Percentiles rank a stretch among this genome's conserved stretches.
Evolutionary conservation across 2,329 filamentous ascomycete species (phyloP).

Genomic region (Diaporthe nobilis): DNA sequence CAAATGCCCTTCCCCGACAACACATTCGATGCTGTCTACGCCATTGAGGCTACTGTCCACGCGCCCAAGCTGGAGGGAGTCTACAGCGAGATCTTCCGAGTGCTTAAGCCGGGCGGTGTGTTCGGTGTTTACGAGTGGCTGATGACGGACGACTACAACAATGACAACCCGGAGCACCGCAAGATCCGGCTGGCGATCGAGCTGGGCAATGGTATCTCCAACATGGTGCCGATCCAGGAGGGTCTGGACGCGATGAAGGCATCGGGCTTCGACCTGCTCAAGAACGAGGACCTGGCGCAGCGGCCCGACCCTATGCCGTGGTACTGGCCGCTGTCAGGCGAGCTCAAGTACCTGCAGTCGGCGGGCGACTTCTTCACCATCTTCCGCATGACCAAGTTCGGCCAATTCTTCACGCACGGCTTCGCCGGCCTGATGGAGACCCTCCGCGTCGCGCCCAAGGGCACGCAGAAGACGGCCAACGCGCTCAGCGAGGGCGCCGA

Average conservation of each 20-base stretch:
- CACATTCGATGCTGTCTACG: conserved; percentile 94
- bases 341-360: conserved; percentile 86
- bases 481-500: conserved; percentile 87
- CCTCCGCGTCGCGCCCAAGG: conserved; percentile 80
- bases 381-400: conserved; percentile 89
- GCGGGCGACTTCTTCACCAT: conserved; percentile 86
- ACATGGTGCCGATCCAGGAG: conserved; percentile 92
- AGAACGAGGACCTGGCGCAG: conserved; percentile 89
- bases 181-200: conserved; percentile 95
- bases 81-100: conserved; percentile 94
- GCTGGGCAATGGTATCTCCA: conserved; percentile 95
- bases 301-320: conserved; percentile 83
- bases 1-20: conserved; percentile 97
- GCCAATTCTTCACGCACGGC: conserved; percentile 80
- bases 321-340: conserved; percentile 93
- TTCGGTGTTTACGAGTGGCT: conserved; percentile 99
- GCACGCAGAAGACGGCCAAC: conserved; percentile 96
- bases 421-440: conserved; percentile 84
- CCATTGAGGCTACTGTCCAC: conserved; percentile 97
- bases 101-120: conserved; percentile 93
- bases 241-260: conserved; percentile 86
- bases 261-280: conserved; percentile 87
- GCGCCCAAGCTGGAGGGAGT: conserved; percentile 91
- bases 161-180: conserved; percentile 87
- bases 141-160: conserved; percentile 97